Evolutionary conservation across 179 eudicot genomes (phyloP), one percentile per base, ranked within the genome.

Genomic region (Silene vulgaris): DNA sequence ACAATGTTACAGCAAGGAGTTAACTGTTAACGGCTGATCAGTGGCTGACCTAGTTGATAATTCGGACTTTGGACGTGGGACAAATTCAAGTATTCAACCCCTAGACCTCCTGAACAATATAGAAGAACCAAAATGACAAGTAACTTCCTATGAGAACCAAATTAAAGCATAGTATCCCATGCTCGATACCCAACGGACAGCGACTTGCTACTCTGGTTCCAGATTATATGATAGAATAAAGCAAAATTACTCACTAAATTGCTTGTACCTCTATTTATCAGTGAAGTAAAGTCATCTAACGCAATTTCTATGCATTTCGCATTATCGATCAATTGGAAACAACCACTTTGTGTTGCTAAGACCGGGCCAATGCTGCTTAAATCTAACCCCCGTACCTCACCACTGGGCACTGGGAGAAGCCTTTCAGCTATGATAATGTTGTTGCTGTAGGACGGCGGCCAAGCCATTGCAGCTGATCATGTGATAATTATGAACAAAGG

Each of bases 401-500:
- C 60, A 56, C 4, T 56, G 19, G 8, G 19, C 60, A 56, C 4
- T 56, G 19, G 8, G 19, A 14, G 19, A 56, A n/a, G 60, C 60
- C 20, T 56, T 56, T 56, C 8, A 56, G 19, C 60, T n/a, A 4
- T n/a, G 60, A 7, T n/a, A 56, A 56, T 56, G 60, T 56, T 56
- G 60, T 56, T 56, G 8, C 60, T n/a, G 8, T 56, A 5, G 60
- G 60, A n/a, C 0, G 20, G 20, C 60, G 8, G 60, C 20, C 60
- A 56, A n/a, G 60, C 72, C 54, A 17, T 7, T 37, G 72, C 61
- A 8, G 37, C 40, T 54, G 48, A 54, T 17, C 64, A 72, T 72
- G 43, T 30, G 65, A 72, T 17, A n/a, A 72, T 32, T 28, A 72
- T 26, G 63, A 71, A 14, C 62, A 71, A 1, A 69, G 35, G 32